These are phyloP conservation scores for Prunus campanulata DNA, from an alignment of 306 rosid species.

Conservation along the genomic window DNA sequence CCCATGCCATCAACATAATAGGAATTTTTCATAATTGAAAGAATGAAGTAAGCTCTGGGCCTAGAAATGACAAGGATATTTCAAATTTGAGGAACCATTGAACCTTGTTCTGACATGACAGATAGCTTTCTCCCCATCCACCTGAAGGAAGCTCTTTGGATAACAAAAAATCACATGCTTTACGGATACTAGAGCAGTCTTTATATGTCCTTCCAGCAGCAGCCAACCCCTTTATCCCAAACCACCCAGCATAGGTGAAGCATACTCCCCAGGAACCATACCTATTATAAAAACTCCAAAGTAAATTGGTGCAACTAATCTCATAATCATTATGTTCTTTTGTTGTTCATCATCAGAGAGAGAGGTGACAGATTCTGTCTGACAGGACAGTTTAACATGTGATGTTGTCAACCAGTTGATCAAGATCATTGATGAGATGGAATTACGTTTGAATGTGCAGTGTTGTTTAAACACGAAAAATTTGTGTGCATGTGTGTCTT, in stretches of 20 bases:
- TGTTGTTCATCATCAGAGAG: not conserved
- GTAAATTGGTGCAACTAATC: not conserved
- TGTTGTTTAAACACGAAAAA: not conserved
- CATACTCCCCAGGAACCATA: constrained; percentile 45
- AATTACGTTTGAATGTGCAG: not conserved
- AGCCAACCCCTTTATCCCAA: constrained; percentile 36
- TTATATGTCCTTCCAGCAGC: constrained; percentile 39
- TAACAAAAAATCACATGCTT: constrained; percentile 36
- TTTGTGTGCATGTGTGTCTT: not conserved
- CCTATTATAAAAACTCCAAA: constrained; percentile 19
- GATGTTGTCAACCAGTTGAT: not conserved
- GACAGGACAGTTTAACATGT: not conserved
- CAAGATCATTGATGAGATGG: not conserved
- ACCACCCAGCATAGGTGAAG: constrained; percentile 47
- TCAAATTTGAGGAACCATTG: not conserved
- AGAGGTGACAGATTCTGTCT: not conserved
- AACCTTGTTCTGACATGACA: constrained; percentile 41
- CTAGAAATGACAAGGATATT: constrained; percentile 1
- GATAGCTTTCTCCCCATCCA: constrained; percentile 46
- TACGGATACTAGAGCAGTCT: constrained; percentile 25
- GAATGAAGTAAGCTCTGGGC: not conserved
- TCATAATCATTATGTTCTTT: not conserved
- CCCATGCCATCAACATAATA: too few species aligned
- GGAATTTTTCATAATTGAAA: not conserved
- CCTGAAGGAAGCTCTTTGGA: constrained; percentile 38